Evolutionary conservation across 495 filamentous ascomycete species (phyloP).

Genomic region (Xanthoparmelia taractica): DNA sequence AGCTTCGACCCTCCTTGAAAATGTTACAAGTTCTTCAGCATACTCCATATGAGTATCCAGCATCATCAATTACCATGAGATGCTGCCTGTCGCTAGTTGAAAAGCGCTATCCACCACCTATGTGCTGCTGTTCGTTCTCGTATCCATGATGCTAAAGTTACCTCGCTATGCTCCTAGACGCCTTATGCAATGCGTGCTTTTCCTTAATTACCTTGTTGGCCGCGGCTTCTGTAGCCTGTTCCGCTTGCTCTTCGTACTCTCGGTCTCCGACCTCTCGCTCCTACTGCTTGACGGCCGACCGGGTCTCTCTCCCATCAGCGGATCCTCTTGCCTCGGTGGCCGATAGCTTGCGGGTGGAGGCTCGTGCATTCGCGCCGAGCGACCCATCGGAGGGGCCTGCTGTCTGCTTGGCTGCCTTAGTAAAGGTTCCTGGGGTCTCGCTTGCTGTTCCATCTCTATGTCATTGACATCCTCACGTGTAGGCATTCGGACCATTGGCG

Average conservation of each 20-base stretch:
- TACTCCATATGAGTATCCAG: background rate
- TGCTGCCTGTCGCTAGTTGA: background rate
- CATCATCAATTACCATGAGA: background rate
- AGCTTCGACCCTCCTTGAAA: background rate
- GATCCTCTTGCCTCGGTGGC: slow-evolving; percentile 10
- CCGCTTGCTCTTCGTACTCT: background rate
- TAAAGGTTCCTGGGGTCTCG: background rate
- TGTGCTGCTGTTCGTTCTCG: background rate
- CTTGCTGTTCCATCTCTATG: slow-evolving; percentile 11
- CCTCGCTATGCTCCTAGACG: slow-evolving; percentile 6
- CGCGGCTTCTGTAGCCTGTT: slow-evolving; percentile 13
- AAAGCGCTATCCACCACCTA: background rate
- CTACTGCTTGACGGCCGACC: background rate
- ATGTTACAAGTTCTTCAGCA: background rate
- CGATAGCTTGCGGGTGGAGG: slow-evolving; percentile 16
- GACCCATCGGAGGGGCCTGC: slow-evolving; percentile 5
- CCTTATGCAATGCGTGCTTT: background rate
- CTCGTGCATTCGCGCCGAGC: slow-evolving; percentile 4
- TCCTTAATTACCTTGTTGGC: slow-evolving; percentile 10
- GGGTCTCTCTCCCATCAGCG: slow-evolving; percentile 9
- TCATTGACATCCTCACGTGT: slow-evolving; percentile 5
- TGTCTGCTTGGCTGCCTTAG: slow-evolving; percentile 1
- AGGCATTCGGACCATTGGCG: slow-evolving; percentile 13
- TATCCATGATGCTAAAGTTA: background rate
- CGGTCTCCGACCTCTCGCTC: slow-evolving; percentile 11